A percentile compares a stretch with the other conserved stretches of the same genome.
Conservation (phyloP, 352 stramenopile genomes). For the Phytophthora tubulina region DNA sequence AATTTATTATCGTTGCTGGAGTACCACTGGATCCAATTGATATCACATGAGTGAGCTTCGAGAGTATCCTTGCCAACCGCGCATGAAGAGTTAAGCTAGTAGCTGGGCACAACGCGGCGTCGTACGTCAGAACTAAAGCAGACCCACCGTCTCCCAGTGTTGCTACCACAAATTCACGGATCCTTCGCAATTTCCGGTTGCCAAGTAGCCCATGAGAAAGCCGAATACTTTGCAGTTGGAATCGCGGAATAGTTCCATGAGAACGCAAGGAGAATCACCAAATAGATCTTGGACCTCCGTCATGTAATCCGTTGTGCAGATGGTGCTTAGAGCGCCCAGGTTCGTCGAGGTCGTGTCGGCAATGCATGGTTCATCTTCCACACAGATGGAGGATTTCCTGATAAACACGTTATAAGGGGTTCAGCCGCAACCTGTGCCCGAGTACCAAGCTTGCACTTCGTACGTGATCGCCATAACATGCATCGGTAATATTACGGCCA, state of each 20-base stretch:
- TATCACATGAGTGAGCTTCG: background rate
- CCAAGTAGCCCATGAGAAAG: background rate
- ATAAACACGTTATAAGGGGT: conserved; percentile 22
- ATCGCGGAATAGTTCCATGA: background rate
- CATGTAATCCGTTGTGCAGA: conserved; percentile 18
- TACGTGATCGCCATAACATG: conserved; percentile 2
- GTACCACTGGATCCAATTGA: conserved; percentile 14
- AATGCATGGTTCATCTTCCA: background rate
- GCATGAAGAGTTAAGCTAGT: background rate
- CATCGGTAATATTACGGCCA: background rate
- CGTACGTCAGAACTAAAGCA: conserved; percentile 1
- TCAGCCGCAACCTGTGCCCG: background rate
- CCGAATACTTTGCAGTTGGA: background rate
- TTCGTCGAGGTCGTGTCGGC: background rate
- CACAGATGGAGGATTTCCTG: conserved; percentile 1
- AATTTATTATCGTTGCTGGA: conserved; percentile 11
- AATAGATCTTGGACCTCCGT: conserved; percentile 11
- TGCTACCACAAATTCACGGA: background rate
- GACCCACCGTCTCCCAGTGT: conserved; percentile 8
- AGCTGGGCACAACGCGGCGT: background rate
- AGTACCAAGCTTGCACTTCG: background rate
- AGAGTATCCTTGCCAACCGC: background rate
- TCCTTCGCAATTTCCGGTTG: conserved; percentile 23
- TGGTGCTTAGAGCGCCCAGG: background rate
- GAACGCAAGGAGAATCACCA: conserved; percentile 4